These are phyloP conservation scores for Yamadazyma friedrichii DNA, from an alignment of 1,139 yeast species.

Conservation along the genomic window DNA sequence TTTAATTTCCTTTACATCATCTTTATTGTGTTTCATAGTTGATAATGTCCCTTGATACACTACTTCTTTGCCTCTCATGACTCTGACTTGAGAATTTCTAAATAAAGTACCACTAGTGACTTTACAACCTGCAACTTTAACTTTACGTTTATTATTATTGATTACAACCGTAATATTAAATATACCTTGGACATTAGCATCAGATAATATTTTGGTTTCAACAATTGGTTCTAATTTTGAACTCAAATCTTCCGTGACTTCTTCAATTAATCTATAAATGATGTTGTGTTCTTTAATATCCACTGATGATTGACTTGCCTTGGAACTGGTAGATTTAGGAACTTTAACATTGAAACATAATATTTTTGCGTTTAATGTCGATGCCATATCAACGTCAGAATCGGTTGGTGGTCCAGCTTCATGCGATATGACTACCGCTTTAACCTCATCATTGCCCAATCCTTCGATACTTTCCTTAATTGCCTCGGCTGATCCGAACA, in stretches of 20 bases:
- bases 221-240: conserved; percentile 62
- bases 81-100: conserved; percentile 60
- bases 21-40: conserved; percentile 79
- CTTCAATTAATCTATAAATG: conserved; percentile 85
- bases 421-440: conserved; percentile 61
- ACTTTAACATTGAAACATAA: conserved; percentile 75
- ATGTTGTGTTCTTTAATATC: conserved; percentile 67
- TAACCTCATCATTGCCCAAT: conserved; percentile 83
- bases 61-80: conserved; percentile 53
- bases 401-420: conserved; percentile 89
- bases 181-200: conserved; percentile 66
- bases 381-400: conserved; percentile 79
- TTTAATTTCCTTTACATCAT: conserved; percentile 72
- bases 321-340: conserved; percentile 60
- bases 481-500: conserved; percentile 67
- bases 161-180: conserved; percentile 54
- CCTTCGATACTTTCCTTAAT: conserved; percentile 71
- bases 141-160: conserved; percentile 43
- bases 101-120: conserved; percentile 70
- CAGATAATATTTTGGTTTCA: conserved; percentile 68
- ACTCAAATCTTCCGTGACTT: conserved; percentile 67
- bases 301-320: conserved; percentile 64
- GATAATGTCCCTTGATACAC: conserved; percentile 69
- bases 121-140: conserved; percentile 84
- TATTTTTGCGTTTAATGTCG: conserved; percentile 68